Conservation (phyloP, 257 asterid species). For the Solanum sejunctum region DNA sequence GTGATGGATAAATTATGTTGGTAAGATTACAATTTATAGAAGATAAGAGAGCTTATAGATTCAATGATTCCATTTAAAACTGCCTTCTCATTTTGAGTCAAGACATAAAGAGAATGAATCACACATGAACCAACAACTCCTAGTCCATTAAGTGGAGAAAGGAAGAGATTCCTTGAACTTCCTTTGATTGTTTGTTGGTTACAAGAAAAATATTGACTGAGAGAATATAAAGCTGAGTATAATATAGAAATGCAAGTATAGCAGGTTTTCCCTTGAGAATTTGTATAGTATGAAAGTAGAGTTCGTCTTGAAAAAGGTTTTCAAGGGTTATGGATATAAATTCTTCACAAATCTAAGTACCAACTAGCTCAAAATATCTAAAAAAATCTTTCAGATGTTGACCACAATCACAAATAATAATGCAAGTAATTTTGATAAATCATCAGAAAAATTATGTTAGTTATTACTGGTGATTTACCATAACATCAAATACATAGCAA, state of each 20-base stretch:
- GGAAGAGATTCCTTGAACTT: conserved; percentile 23
- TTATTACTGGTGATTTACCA: not conserved
- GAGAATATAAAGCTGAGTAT: conserved; percentile 6
- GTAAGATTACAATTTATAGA: not conserved
- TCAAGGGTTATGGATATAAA: not conserved
- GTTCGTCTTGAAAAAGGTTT: not conserved
- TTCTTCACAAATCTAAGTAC: not conserved
- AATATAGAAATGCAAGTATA: not conserved
- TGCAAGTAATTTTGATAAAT: not conserved
- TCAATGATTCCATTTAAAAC: conserved; percentile 41
- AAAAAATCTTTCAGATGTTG: not conserved
- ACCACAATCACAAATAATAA: not conserved
- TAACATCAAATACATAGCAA: not conserved
- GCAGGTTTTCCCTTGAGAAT: conserved; percentile 12
- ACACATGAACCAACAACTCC: conserved; percentile 55
- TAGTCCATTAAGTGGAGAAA: conserved; percentile 45
- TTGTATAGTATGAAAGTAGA: conserved; percentile 24
- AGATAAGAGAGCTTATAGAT: conserved; percentile 39
- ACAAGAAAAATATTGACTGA: conserved; percentile 16
- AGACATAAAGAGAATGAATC: conserved; percentile 57
- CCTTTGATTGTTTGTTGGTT: conserved; percentile 29
- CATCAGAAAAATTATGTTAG: not conserved
- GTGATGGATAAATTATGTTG: not conserved
- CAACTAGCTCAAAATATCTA: not conserved
- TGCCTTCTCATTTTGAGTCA: conserved; percentile 37